Conservation (phyloP, 495 filamentous ascomycete species). For the Neurospora pannonica region DNA sequence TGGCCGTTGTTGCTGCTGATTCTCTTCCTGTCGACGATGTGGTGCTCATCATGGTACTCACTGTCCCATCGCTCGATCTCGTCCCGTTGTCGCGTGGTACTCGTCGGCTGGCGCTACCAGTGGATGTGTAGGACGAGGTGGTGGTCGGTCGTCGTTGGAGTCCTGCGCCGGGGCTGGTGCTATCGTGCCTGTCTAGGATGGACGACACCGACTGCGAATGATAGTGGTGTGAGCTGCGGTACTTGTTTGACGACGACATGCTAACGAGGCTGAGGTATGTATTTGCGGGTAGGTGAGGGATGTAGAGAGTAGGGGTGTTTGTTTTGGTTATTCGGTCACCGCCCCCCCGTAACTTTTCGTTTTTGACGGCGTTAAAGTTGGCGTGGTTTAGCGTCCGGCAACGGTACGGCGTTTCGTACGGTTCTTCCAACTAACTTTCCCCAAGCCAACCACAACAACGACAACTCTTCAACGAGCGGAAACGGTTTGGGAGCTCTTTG, state of each 20-base stretch:
- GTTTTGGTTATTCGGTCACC: not conserved
- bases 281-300: not conserved
- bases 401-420: not conserved
- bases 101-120: slow-evolving; percentile 20
- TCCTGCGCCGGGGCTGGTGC: slow-evolving; percentile 9
- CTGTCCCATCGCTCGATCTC: slow-evolving; percentile 59
- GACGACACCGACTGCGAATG: slow-evolving; percentile 10
- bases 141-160: not conserved
- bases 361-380: not conserved
- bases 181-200: slow-evolving; percentile 29
- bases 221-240: slow-evolving; percentile 35
- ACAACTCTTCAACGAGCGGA: not conserved
- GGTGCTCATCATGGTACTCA: slow-evolving; percentile 62
- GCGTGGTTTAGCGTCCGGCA: not conserved
- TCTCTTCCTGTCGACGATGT: slow-evolving; percentile 54
- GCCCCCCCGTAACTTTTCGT: not conserved
- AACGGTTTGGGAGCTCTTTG: not conserved
- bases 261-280: not conserved
- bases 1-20: slow-evolving; percentile 63
- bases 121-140: slow-evolving; percentile 10
- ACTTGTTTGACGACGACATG: slow-evolving; percentile 36
- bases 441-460: not conserved
- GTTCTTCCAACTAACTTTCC: not conserved
- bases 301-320: not conserved
- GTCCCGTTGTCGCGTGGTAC: slow-evolving; percentile 30